phyloP scores from a whole-genome alignment of 345 rosid genomes.

The Conringia planisiliqua region DNA sequence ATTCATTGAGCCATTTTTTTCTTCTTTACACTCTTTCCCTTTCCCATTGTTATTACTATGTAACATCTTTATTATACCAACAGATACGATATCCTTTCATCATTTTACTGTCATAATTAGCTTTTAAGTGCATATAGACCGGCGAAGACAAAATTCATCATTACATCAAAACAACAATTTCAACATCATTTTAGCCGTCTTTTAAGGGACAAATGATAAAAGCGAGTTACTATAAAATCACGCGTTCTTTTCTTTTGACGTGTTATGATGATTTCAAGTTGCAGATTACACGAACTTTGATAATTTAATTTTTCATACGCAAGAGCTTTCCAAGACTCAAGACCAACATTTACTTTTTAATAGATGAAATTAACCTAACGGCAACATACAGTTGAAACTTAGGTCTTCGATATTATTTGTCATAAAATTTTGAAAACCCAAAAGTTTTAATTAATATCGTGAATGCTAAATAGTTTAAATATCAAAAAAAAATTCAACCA shows the following conservation, averaged over 20 bases:
- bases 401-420: not conserved
- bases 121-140: conserved; percentile 36
- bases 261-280: conserved; percentile 13
- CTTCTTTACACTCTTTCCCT: conserved; percentile 14
- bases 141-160: conserved; percentile 29
- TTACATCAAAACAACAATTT: conserved; percentile 31
- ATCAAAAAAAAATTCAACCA: too few relatives aligned
- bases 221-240: conserved; percentile 11
- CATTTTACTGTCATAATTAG: conserved; percentile 24
- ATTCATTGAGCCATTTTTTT: conserved; percentile 1
- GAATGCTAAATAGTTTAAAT: not conserved
- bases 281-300: conserved; percentile 9
- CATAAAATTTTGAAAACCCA: not conserved
- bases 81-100: conserved; percentile 23
- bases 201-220: conserved; percentile 27
- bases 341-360: not conserved
- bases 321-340: not conserved
- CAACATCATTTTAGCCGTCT: conserved; percentile 38
- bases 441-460: not conserved
- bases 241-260: conserved; percentile 32
- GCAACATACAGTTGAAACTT: not conserved
- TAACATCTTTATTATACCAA: conserved; percentile 26
- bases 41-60: conserved; percentile 11
- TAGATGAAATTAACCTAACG: not conserved
- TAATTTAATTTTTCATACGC: not conserved